Percentiles rank a stretch among this genome's conserved stretches.
These are phyloP conservation scores for Canavalia ensiformis DNA, from an alignment of 306 rosid species.

Conservation along the genomic window DNA sequence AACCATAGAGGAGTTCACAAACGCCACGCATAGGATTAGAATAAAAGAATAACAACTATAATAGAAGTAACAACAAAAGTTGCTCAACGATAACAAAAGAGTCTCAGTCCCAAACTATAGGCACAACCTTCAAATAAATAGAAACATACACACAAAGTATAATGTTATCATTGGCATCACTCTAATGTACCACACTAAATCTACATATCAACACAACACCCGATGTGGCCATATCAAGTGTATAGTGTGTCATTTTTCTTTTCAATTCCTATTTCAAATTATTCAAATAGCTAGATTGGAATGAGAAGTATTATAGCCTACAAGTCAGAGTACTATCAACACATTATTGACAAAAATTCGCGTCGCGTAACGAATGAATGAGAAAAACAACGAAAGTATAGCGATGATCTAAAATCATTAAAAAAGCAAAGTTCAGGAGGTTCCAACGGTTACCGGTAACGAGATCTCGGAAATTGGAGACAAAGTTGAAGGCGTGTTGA, in stretches of 20 bases:
- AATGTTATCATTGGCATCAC: not conserved
- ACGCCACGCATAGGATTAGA: not conserved
- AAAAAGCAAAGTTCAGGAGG: not conserved
- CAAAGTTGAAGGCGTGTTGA: not conserved
- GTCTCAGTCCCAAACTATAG: not conserved
- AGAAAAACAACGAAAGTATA: slow-evolving; percentile 9
- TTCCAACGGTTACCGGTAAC: slow-evolving; percentile 10
- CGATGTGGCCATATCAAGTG: not conserved
- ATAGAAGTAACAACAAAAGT: slow-evolving; percentile 7
- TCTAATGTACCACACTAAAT: not conserved
- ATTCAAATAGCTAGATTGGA: not conserved
- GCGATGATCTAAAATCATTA: slow-evolving; percentile 22
- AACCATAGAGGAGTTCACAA: not conserved
- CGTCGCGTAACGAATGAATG: not conserved
- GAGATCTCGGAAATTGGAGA: slow-evolving; percentile 24
- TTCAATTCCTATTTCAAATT: not conserved
- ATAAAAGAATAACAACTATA: not conserved
- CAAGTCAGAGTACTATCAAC: not conserved
- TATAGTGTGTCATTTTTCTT: not conserved
- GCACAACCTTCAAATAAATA: not conserved
- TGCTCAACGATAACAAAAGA: not conserved
- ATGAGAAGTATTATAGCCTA: not conserved
- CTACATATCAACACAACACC: not conserved
- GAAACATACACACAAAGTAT: not conserved
- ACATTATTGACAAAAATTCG: not conserved